phyloP scores from a whole-genome alignment of 2,329 filamentous ascomycete genomes.

The Ophiocordyceps sinensis region DNA sequence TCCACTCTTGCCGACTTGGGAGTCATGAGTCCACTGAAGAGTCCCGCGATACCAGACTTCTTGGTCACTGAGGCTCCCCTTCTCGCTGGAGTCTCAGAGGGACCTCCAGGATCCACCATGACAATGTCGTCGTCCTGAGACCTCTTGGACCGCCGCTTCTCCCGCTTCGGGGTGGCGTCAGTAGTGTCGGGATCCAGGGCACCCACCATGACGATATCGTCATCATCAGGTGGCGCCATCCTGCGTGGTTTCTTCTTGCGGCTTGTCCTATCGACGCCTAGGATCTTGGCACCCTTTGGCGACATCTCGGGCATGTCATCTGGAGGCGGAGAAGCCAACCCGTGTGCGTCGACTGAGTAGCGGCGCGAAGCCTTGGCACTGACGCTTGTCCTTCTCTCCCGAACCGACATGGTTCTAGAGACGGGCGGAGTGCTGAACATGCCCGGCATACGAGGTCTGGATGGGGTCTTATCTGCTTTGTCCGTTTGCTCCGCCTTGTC shows the following conservation, averaged over 20 bases:
- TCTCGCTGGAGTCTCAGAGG: constrained; percentile 17
- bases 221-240: constrained; percentile 23
- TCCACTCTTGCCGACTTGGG: constrained; percentile 30
- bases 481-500: constrained; percentile 47
- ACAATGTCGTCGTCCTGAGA: constrained; percentile 24
- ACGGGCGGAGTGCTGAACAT: constrained; percentile 56
- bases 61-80: constrained; percentile 25
- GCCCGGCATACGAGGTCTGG: constrained; percentile 41
- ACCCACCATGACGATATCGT: constrained; percentile 35
- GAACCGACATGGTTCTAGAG: constrained; percentile 54
- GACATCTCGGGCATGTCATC: constrained; percentile 52
- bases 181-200: constrained; percentile 22
- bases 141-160: constrained; percentile 19
- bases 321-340: constrained; percentile 57
- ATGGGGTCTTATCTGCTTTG: constrained; percentile 29
- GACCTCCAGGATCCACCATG: constrained; percentile 20
- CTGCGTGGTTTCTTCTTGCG: constrained; percentile 32
- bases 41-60: constrained; percentile 39
- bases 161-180: constrained; percentile 10
- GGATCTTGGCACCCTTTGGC: constrained; percentile 64
- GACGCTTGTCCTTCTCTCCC: constrained; percentile 44
- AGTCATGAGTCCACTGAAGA: constrained; percentile 47
- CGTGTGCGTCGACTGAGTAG: constrained; percentile 50
- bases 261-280: constrained; percentile 39
- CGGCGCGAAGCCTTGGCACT: constrained; percentile 52